phyloP scores from a whole-genome alignment of 2,329 filamentous ascomycete genomes.

The Hypoxylon sp. region DNA sequence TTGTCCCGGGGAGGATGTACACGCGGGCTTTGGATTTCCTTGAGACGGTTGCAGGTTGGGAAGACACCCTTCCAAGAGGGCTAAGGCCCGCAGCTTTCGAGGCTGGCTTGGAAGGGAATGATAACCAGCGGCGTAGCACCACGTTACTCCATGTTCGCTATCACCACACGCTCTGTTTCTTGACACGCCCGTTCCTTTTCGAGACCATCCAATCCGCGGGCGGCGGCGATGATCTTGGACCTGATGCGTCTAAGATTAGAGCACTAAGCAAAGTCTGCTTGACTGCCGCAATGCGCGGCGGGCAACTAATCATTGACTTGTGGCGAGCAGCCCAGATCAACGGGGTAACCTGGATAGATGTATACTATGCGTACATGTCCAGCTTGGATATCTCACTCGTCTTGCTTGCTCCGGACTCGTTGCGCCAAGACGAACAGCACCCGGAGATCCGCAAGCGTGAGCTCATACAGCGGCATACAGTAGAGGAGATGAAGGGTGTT shows the following conservation, averaged over 20 bases:
- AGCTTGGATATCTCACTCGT: slow-evolving; percentile 44
- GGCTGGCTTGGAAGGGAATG: slow-evolving; percentile 27
- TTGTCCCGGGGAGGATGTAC: slow-evolving; percentile 36
- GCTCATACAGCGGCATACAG: slow-evolving; percentile 35
- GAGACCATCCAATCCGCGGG: slow-evolving; percentile 36
- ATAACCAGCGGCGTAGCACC: slow-evolving; percentile 43
- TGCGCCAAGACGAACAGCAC: slow-evolving; percentile 27
- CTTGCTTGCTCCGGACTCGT: slow-evolving; percentile 36
- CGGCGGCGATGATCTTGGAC: slow-evolving; percentile 26
- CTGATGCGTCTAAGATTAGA: slow-evolving; percentile 37
- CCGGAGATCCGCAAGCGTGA: slow-evolving; percentile 18
- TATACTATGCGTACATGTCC: slow-evolving; percentile 43
- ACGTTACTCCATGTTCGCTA: slow-evolving; percentile 48
- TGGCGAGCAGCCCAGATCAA: slow-evolving; percentile 42
- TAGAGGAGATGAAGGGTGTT: slow-evolving; percentile 36
- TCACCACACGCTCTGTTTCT: slow-evolving; percentile 46
- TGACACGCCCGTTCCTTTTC: slow-evolving; percentile 49
- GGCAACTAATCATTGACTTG: slow-evolving; percentile 36
- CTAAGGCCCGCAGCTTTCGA: slow-evolving; percentile 25
- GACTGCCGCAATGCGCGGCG: slow-evolving; percentile 44
- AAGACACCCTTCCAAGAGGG: slow-evolving; percentile 39
- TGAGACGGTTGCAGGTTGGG: slow-evolving; percentile 36
- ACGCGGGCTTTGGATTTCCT: slow-evolving; percentile 42
- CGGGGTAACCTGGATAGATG: slow-evolving; percentile 44
- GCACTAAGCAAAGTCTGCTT: slow-evolving; percentile 41